Evolutionary conservation across 75 land plant species (phyloP), one percentile per base, ranked within the genome.

Genomic region (Pinus taeda): DNA sequence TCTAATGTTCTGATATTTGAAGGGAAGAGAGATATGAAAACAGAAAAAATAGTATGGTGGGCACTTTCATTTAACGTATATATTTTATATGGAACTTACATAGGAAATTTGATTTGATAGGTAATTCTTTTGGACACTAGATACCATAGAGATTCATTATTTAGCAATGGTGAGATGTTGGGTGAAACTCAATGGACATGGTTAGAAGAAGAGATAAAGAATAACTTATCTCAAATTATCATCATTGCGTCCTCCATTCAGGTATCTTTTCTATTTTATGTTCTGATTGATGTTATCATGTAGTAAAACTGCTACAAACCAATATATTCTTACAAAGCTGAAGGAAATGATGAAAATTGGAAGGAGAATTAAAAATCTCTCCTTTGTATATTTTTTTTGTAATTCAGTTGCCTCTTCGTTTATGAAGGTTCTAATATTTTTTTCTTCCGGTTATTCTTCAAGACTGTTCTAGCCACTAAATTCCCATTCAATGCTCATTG

Each of bases 191-290:
- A 95, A 75, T 95, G 98, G 98, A 63, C 74, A 69, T 95, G 95
- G 95, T 83, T 95, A 45, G 90, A 90, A 73, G 85, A 82, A 12
- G 91, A 95, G 82, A 74, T 95, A 57, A 77, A 73, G 42, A 84
- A 81, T 49, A 87, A 86, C 71, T 55, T 77, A 69, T 65, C 98
- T 72, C 90, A 84, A 64, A 79, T 95, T 60, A 90, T 93, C 53
- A 89, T 95, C 26, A 93, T 95, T 60, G 93, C 74, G 57, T 95
- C 98, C 20, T 95, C 98, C 15, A 90, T 95, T 82, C 98, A 95
- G 93, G 95, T 93, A 76, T 14, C 26, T 58, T 13, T 57, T 3
- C n/a, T 55, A 0, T 30, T 36, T 42, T 39, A 15, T 29, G 77
- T 39, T 39, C 20, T 39, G 7, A 67, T 17, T 67, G 45, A 17